Evolutionary conservation across 495 filamentous ascomycete species (phyloP), one percentile per base, ranked within the genome.

Genomic region (Venustampulla echinocandica): DNA sequence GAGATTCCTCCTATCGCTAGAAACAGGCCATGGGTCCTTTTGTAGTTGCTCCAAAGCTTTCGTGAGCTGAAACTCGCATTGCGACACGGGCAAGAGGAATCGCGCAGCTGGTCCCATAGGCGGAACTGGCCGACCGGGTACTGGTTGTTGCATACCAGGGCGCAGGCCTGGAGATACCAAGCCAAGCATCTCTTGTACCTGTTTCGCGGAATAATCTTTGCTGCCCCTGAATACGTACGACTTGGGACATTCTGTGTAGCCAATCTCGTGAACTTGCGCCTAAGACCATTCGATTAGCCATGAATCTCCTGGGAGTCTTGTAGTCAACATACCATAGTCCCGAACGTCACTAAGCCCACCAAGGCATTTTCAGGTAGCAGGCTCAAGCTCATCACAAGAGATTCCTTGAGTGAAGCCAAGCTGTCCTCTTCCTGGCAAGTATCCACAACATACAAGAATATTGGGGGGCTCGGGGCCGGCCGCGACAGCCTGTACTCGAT

Each of bases 381-480:
- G 60, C 86, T 93, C 65, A 99, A 77, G 68, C 92, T 96, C 87
- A 95, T 89, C 53, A 99, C 83, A 60, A 99, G 74, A 10, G 90
- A 93, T 64, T 95, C 90, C 69, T 95, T 97, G 54, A 99, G 65
- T 34, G 93, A 87, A 65, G 92, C 84, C 59, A 99, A 73, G 63
- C 90, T 94, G 63, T 99, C 93, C 59, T 96, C 89, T 64, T 97
- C 93, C 64, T 99, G 93, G 68, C 93, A 99, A 28, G 89, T 96
- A 68, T 99, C 93, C 47, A 99, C 90, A 32, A 97, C 89, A 63
- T 92, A 99, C 20, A 99, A 69, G 60, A 99, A 99, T 61, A 97
- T 95, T 3, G 93, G 93, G 10, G 93, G 86, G 44, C 89, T 86
- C 30, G 90, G 88, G 19, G 90, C 93, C 18, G 93, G 93, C 37